Evolutionary conservation across 2,329 filamentous ascomycete species (phyloP).

Genomic region (Hortaea sp.): DNA sequence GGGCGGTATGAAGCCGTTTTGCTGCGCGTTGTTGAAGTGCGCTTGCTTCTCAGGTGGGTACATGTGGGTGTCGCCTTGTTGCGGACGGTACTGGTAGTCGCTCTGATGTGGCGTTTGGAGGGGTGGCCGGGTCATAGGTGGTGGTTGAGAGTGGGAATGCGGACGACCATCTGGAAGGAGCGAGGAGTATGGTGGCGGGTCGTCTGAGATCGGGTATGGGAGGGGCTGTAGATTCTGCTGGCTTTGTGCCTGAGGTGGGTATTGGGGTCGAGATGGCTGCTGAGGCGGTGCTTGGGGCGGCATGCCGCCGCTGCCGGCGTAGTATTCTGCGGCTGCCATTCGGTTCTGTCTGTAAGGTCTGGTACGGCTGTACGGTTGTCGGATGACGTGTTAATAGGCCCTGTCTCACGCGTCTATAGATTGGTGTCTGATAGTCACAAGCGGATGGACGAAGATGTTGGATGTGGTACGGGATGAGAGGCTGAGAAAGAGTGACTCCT

Average conservation of each 20-base stretch:
- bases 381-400: too few relatives aligned
- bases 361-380: too few relatives aligned
- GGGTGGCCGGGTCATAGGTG: constrained; percentile 10
- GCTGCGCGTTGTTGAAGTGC: constrained; percentile 4
- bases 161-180: constrained; percentile 14
- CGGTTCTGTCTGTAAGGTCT: background rate
- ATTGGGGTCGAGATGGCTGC: constrained; percentile 6
- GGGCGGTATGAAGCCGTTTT: constrained; percentile 8
- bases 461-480: too few relatives aligned
- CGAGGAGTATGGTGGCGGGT: constrained; percentile 18
- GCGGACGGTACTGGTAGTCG: constrained; percentile 9
- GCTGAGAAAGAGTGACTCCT: too few relatives aligned
- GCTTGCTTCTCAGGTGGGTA: constrained; percentile 11
- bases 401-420: too few relatives aligned
- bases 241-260: constrained; percentile 4
- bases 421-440: too few relatives aligned
- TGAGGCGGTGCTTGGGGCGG: background rate
- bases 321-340: constrained; percentile 23
- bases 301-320: constrained; percentile 8
- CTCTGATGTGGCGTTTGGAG: constrained; percentile 10
- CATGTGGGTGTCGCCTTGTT: constrained; percentile 8
- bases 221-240: constrained; percentile 9
- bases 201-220: constrained; percentile 22
- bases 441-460: too few relatives aligned
- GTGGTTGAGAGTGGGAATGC: constrained; percentile 20